Percentiles rank a stretch among this genome's conserved stretches.
These are phyloP conservation scores for Uncinocarpus reesii DNA, from an alignment of 2,329 filamentous ascomycete genomes.

Conservation along the genomic window DNA sequence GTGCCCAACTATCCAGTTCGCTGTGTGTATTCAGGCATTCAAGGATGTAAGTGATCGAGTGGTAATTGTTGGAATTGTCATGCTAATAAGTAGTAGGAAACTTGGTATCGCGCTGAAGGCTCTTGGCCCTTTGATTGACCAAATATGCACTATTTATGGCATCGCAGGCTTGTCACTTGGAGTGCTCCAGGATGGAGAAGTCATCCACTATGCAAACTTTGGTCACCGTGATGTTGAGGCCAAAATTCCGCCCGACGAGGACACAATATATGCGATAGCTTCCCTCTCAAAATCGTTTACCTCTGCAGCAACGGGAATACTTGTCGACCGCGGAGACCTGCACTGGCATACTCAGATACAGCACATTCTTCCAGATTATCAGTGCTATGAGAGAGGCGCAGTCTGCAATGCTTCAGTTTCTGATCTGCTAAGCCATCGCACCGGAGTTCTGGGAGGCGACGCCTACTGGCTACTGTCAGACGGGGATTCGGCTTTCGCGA, in stretches of 20 bases:
- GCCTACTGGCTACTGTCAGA: slow-evolving; percentile 2
- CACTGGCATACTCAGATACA: slow-evolving; percentile 20
- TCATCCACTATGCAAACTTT: slow-evolving; percentile 18
- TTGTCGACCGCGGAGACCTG: slow-evolving; percentile 22
- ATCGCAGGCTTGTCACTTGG: slow-evolving; percentile 17
- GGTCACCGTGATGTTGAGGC: slow-evolving; percentile 21
- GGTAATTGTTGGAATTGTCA: too few species aligned
- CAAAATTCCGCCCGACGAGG: slow-evolving; percentile 13
- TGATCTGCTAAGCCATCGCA: slow-evolving; percentile 22
- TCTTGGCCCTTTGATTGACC: slow-evolving; percentile 3
- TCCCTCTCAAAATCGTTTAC: slow-evolving; percentile 25
- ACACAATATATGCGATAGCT: slow-evolving; percentile 23
- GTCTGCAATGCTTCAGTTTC: slow-evolving; percentile 18
- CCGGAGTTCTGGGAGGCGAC: background rate
- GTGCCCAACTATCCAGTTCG: too few species aligned
- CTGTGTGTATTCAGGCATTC: too few species aligned
- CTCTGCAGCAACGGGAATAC: slow-evolving; percentile 20
- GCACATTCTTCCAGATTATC: slow-evolving; percentile 20
- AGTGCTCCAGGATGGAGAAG: slow-evolving; percentile 19
- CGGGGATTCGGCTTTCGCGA: slow-evolving; percentile 12
- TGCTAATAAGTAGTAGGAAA: too few species aligned
- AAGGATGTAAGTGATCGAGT: too few species aligned
- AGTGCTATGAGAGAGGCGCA: slow-evolving; percentile 17
- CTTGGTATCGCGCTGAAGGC: background rate
- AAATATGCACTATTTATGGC: slow-evolving; percentile 1